These are phyloP conservation scores for Calonectria pseudoreteaudii DNA, from an alignment of 2,329 filamentous ascomycete genomes.

Conservation along the genomic window DNA sequence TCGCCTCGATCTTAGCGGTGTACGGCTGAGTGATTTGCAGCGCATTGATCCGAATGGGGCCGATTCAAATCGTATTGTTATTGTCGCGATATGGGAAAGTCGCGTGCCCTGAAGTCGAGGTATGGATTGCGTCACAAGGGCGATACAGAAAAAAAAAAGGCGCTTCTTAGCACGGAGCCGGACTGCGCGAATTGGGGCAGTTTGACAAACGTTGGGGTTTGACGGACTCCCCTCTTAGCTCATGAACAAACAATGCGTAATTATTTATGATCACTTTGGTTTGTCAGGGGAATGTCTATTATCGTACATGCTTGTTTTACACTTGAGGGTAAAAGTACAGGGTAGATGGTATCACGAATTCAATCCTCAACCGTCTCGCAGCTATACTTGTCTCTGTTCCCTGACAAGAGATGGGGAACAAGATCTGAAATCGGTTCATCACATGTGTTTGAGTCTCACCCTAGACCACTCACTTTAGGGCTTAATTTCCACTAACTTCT, in stretches of 20 bases:
- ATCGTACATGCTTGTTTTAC: conserved; percentile 26
- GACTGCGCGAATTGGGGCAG: not conserved
- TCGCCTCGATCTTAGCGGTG: conserved; percentile 25
- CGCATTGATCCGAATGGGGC: conserved; percentile 19
- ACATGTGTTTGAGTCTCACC: not conserved
- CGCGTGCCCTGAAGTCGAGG: not conserved
- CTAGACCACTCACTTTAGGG: conserved; percentile 13
- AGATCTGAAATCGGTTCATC: not conserved
- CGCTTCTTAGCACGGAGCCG: not conserved
- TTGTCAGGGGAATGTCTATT: conserved; percentile 3
- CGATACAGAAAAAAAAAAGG: not conserved
- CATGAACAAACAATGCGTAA: not conserved
- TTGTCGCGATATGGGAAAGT: not conserved
- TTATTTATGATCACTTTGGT: not conserved
- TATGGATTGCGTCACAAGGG: conserved; percentile 17
- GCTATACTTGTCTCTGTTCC: not conserved
- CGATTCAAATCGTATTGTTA: not conserved
- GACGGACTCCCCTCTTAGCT: not conserved
- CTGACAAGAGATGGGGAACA: not conserved
- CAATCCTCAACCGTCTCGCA: not conserved
- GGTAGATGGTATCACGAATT: conserved; percentile 16
- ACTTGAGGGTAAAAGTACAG: conserved; percentile 32
- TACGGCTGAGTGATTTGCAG: conserved; percentile 28
- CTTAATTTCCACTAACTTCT: conserved; percentile 60
- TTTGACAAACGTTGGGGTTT: not conserved